phyloP scores from a whole-genome alignment of 352 stramenopile species.

The Globisporangium nagaii region DNA sequence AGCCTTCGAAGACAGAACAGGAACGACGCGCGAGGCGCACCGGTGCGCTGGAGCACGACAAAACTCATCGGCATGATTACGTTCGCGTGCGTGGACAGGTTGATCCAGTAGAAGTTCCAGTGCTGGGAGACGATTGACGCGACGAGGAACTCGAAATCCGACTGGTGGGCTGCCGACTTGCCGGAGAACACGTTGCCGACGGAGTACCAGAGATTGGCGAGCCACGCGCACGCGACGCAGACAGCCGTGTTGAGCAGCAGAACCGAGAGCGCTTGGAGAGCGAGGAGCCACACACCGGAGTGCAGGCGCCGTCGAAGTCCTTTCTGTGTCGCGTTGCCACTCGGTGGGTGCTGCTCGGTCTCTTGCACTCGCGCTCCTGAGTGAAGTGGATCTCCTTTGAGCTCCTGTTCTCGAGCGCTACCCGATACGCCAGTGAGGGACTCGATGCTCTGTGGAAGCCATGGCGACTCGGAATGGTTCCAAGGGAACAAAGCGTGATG shows the following conservation, averaged over 20 bases:
- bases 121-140: conserved; percentile 14
- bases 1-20: background rate
- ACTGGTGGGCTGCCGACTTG: conserved; percentile 16
- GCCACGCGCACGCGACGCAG: conserved; percentile 11
- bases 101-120: background rate
- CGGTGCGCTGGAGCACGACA: background rate
- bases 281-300: background rate
- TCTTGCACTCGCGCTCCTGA: background rate
- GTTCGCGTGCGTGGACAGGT: background rate
- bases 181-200: conserved; percentile 19
- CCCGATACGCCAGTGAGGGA: background rate
- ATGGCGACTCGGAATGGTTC: too few relatives aligned
- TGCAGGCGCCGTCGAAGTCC: background rate
- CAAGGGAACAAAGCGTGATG: too few relatives aligned
- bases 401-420: background rate
- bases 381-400: background rate
- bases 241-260: conserved; percentile 17
- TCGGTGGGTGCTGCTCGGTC: too few relatives aligned
- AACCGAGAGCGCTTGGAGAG: conserved; percentile 9
- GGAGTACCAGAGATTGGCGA: conserved; percentile 15
- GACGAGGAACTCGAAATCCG: conserved; percentile 17
- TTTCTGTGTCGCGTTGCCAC: background rate
- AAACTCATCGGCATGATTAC: conserved; percentile 6
- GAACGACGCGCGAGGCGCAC: background rate
- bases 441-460: background rate